These are phyloP conservation scores for Ganoderma sinense DNA, from an alignment of 1,284 basidiomycete species.

Conservation along the genomic window DNA sequence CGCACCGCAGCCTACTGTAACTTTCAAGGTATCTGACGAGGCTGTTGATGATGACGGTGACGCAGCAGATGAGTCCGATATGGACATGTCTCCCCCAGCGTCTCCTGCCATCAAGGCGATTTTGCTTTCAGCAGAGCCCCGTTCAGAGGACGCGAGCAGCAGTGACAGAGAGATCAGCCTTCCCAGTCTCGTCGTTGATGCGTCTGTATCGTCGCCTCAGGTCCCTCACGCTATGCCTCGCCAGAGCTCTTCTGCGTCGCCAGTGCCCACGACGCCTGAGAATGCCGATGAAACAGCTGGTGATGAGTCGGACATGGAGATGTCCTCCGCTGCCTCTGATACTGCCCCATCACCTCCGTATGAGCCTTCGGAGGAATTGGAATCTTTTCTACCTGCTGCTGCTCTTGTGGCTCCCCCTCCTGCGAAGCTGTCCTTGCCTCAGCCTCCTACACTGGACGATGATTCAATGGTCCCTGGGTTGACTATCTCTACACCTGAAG, in stretches of 20 bases:
- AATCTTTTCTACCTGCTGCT: background rate
- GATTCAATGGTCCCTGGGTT: constrained; percentile 12
- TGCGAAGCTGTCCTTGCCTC: background rate
- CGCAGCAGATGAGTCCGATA: constrained; percentile 26
- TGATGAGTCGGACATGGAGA: constrained; percentile 35
- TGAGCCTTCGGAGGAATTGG: background rate
- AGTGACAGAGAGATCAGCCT: constrained; percentile 9
- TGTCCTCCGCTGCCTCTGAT: constrained; percentile 31
- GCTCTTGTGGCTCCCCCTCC: background rate
- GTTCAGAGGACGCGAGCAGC: constrained; percentile 8
- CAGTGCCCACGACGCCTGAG: constrained; percentile 24
- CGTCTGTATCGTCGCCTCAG: constrained; percentile 14
- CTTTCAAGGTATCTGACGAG: constrained; percentile 9
- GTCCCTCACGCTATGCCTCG: constrained; percentile 13
- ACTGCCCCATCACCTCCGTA: constrained; percentile 1
- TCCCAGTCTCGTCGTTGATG: constrained; percentile 23
- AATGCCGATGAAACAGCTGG: constrained; percentile 16
- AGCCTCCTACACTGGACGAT: constrained; percentile 6
- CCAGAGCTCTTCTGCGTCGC: constrained; percentile 20
- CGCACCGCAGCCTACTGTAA: background rate
- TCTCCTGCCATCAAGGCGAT: constrained; percentile 20
- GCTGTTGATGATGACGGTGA: constrained; percentile 9
- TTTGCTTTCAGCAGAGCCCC: background rate
- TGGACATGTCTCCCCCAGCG: constrained; percentile 33
- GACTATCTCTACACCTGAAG: background rate